Conservation (phyloP, 768 basidiomycete genomes). For the Collybia mongolica region DNA sequence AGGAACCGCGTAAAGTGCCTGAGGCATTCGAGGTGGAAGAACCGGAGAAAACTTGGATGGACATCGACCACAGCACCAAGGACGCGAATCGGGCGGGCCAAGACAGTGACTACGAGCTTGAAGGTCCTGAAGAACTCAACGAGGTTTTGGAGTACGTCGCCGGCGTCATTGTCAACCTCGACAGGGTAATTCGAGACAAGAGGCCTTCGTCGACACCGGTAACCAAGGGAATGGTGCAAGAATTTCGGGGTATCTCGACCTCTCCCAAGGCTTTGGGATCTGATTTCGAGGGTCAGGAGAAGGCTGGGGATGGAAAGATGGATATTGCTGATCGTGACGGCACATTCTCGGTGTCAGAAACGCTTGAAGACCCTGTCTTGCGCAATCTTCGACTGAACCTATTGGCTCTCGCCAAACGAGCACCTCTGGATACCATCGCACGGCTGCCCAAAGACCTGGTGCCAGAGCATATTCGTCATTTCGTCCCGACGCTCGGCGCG, state of each 20-base stretch:
- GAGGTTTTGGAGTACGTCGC: conserved; percentile 61
- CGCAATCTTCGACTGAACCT: conserved; percentile 69
- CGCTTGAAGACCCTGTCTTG: conserved; percentile 46
- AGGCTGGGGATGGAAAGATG: background rate
- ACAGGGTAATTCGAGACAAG: conserved; percentile 24
- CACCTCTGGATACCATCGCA: conserved; percentile 71
- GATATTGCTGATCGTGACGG: background rate
- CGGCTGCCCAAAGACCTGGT: conserved; percentile 62
- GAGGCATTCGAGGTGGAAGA: conserved; percentile 26
- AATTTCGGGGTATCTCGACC: background rate
- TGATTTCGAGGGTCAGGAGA: background rate
- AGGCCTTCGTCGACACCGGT: conserved; percentile 6
- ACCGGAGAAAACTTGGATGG: conserved; percentile 30
- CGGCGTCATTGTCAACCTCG: conserved; percentile 45
- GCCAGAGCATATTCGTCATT: conserved; percentile 60
- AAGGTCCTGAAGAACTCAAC: conserved; percentile 48
- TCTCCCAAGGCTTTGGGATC: background rate
- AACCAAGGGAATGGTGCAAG: conserved; percentile 2
- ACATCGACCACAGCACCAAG: conserved; percentile 25
- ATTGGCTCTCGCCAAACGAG: conserved; percentile 74
- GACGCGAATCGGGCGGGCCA: conserved; percentile 8
- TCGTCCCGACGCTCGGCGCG: conserved; percentile 53
- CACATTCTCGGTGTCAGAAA: background rate
- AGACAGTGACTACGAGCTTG: conserved; percentile 26
- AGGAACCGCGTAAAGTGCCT: background rate